phyloP scores from a whole-genome alignment of 2,329 filamentous ascomycete genomes.

The Catunica adiposa region DNA sequence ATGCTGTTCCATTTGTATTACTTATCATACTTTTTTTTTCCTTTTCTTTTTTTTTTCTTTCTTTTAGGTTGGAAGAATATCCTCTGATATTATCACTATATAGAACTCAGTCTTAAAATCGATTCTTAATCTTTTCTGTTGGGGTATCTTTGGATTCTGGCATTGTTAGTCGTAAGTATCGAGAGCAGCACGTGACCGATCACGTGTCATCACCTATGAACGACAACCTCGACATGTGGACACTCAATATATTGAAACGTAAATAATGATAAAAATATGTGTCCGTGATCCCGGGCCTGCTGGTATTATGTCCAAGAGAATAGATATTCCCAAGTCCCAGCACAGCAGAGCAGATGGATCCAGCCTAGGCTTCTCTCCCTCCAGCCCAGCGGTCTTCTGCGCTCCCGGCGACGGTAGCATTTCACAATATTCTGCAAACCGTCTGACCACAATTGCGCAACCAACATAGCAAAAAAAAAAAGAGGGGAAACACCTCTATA shows the following conservation, averaged over 20 bases:
- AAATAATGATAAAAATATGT: neutral
- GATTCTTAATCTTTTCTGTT: neutral
- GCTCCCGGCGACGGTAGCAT: conserved; percentile 22
- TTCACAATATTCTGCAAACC: conserved; percentile 47
- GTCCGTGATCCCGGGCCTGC: neutral
- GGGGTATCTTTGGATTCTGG: neutral
- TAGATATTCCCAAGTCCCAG: neutral
- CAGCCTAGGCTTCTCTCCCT: too few species aligned
- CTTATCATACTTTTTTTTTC: neutral
- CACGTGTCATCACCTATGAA: neutral
- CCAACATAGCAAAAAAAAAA: conserved; percentile 13
- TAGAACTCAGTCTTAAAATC: neutral
- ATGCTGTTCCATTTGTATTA: neutral
- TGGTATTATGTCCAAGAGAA: neutral
- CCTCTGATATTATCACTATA: neutral
- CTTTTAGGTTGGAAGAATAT: neutral
- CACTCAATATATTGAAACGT: neutral
- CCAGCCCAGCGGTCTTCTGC: neutral
- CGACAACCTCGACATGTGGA: neutral
- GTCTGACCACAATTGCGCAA: conserved; percentile 17
- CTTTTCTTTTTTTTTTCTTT: neutral
- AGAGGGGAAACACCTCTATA: conserved; percentile 1
- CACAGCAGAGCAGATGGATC: neutral
- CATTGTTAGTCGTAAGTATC: neutral
- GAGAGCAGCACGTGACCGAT: neutral